phyloP scores from a whole-genome alignment of 139 green algal genomes.

The Limnomonas spitsbergensis region DNA sequence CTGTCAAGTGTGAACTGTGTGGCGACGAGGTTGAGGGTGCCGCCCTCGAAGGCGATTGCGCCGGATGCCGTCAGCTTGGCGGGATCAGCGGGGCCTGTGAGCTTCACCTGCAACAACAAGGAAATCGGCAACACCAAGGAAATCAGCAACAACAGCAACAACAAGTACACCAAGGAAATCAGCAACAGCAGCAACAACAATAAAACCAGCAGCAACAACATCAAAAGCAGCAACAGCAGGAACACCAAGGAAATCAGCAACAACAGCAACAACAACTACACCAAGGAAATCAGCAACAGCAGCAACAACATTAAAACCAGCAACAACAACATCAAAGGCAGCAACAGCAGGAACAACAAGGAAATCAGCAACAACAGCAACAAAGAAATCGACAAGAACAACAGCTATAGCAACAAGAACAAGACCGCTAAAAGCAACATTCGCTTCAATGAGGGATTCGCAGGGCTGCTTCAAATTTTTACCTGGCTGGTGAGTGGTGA shows the following conservation, averaged over 20 bases:
- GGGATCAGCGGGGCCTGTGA: constrained; percentile 60
- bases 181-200: not conserved
- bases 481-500: too few species aligned
- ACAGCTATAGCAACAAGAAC: not conserved
- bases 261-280: not conserved
- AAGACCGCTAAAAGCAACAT: not conserved
- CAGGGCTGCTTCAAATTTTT: too few species aligned
- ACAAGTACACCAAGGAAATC: not conserved
- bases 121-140: too few species aligned
- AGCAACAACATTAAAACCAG: not conserved
- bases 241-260: too few species aligned
- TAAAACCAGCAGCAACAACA: too few species aligned
- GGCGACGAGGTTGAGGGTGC: constrained; percentile 91
- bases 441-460: too few species aligned
- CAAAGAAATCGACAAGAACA: not conserved
- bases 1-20: constrained; percentile 79
- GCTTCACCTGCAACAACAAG: constrained; percentile 27
- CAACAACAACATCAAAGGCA: not conserved
- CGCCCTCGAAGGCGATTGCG: constrained; percentile 65
- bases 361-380: not conserved
- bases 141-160: constrained; percentile 5
- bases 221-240: not conserved
- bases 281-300: not conserved
- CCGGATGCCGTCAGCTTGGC: constrained; percentile 40
- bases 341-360: not conserved